These are phyloP conservation scores for Coemansia sp. DNA, from an alignment of 371 early-diverging fungal species.

Conservation along the genomic window DNA sequence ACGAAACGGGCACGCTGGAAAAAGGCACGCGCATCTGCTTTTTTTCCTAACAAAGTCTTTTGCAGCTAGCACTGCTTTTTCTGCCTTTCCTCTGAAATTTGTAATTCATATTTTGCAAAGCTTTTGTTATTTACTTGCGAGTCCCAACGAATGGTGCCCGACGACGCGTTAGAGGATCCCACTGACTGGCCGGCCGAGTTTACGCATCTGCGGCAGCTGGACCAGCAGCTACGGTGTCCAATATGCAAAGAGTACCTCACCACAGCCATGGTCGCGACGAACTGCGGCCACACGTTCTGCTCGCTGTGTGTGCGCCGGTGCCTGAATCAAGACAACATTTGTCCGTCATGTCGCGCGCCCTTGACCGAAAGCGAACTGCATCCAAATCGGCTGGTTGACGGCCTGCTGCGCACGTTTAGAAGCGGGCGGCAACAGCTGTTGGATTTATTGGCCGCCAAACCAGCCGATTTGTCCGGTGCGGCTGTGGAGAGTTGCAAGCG, in stretches of 20 bases:
- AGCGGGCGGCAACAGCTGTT: conserved; percentile 29
- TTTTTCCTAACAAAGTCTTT: too few species aligned
- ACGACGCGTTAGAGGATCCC: conserved; percentile 54
- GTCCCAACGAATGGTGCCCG: background rate
- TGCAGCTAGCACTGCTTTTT: too few species aligned
- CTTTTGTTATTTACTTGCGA: too few species aligned
- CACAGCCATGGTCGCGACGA: conserved; percentile 57
- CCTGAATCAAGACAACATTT: conserved; percentile 54
- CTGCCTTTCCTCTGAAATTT: too few species aligned
- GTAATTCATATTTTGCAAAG: too few species aligned
- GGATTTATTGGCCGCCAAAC: conserved; percentile 2
- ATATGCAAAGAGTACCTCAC: conserved; percentile 66
- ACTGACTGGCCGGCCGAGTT: conserved; percentile 57
- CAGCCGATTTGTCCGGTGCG: background rate
- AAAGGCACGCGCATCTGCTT: too few species aligned
- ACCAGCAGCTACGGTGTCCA: conserved; percentile 62
- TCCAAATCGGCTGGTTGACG: conserved; percentile 42
- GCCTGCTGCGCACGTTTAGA: conserved; percentile 31
- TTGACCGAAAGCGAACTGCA: conserved; percentile 38
- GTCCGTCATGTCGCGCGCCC: conserved; percentile 60
- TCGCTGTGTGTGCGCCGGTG: conserved; percentile 64
- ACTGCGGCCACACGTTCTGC: conserved; percentile 68
- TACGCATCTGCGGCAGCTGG: conserved; percentile 55
- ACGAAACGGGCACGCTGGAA: too few species aligned
- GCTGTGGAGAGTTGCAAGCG: background rate